phyloP scores from a whole-genome alignment of 2,329 filamentous ascomycete species.

The Meredithiella fracta region DNA sequence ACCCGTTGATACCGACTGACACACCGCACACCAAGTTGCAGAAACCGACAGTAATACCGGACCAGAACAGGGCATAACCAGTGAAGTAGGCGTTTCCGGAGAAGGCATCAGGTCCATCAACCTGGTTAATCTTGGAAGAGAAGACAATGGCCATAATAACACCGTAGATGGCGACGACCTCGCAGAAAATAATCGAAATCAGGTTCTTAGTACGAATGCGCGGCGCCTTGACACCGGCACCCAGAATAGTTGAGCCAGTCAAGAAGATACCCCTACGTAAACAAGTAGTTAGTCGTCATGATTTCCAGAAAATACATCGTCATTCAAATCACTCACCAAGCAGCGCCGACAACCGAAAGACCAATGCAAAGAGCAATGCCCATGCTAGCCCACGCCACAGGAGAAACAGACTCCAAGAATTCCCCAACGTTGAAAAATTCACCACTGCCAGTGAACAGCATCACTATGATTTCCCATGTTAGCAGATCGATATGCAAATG shows the following conservation, averaged over 20 bases:
- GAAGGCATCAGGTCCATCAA: conserved; percentile 48
- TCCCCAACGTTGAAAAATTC: conserved; percentile 94
- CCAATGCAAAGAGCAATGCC: conserved; percentile 93
- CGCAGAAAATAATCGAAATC: conserved; percentile 99
- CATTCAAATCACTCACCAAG: conserved; percentile 52
- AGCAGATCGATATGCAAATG: background rate
- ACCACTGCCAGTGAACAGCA: conserved; percentile 94
- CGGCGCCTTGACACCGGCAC: conserved; percentile 88
- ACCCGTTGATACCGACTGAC: conserved; percentile 94
- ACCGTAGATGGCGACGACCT: conserved; percentile 98
- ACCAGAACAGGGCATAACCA: conserved; percentile 91
- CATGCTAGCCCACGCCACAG: conserved; percentile 79
- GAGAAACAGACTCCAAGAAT: conserved; percentile 87
- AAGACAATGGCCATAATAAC: conserved; percentile 99
- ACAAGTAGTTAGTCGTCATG: background rate
- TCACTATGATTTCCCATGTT: conserved; percentile 41
- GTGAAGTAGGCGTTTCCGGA: conserved; percentile 77
- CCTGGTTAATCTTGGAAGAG: conserved; percentile 63
- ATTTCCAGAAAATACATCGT: background rate
- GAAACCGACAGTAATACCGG: conserved; percentile 79
- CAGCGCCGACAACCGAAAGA: conserved; percentile 87
- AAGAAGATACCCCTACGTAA: conserved; percentile 85
- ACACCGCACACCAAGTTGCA: conserved; percentile 96
- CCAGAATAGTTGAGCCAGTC: conserved; percentile 91
- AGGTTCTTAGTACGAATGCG: conserved; percentile 98